phyloP scores from a whole-genome alignment of 1,139 yeast species.

The Starmera stellimalicola region DNA sequence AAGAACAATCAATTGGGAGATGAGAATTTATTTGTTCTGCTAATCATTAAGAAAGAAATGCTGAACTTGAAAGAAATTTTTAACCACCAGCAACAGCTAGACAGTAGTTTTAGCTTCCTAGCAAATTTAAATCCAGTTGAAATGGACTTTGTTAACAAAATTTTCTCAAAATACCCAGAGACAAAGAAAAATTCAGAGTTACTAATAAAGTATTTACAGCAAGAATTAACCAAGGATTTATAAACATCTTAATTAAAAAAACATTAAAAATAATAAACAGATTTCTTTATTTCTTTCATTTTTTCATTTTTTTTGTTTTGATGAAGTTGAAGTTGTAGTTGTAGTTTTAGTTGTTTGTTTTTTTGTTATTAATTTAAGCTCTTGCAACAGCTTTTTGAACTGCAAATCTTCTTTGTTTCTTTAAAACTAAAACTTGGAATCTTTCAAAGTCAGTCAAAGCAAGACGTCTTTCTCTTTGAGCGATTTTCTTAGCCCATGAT shows the following conservation, averaged over 20 bases:
- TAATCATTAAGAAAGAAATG: conserved; percentile 35
- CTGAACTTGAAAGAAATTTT: conserved; percentile 8
- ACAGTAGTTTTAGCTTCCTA: conserved; percentile 9
- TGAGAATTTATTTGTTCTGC: conserved; percentile 34
- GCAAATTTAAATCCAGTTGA: conserved; percentile 10
- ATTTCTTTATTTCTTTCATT: too few relatives aligned
- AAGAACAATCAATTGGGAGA: conserved; percentile 10
- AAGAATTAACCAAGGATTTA: not conserved
- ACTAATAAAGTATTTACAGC: conserved; percentile 12
- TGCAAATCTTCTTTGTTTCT: conserved; percentile 94
- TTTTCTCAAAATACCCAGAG: conserved; percentile 14
- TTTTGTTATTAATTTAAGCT: conserved; percentile 40
- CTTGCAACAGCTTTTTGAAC: conserved; percentile 87
- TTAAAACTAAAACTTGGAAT: conserved; percentile 96
- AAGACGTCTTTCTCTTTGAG: conserved; percentile 88
- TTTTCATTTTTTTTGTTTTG: too few relatives aligned
- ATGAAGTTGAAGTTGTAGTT: too few relatives aligned
- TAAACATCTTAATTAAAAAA: not conserved
- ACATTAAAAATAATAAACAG: too few relatives aligned
- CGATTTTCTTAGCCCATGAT: conserved; percentile 97
- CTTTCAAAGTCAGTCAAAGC: conserved; percentile 95
- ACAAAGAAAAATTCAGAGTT: conserved; percentile 12
- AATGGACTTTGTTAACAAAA: conserved; percentile 10
- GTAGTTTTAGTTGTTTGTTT: not conserved
- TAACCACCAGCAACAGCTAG: not conserved